Evolutionary conservation across 257 asterid species (phyloP).

Genomic region (Rauvolfia tetraphylla): DNA sequence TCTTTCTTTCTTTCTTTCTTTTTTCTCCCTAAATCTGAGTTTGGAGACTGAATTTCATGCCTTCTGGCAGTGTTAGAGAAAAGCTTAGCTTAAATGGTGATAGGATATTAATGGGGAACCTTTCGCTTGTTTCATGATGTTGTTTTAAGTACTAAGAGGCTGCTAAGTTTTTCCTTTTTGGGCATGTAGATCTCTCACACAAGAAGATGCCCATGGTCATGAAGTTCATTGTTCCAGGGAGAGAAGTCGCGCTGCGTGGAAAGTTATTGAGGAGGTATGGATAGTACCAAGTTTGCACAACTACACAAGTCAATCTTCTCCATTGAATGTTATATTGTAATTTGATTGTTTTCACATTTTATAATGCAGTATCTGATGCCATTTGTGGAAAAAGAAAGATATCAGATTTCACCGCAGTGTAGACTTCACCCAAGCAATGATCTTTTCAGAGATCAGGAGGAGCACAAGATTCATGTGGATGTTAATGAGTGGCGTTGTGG

Average conservation of each 20-base stretch:
- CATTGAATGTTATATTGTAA: neutral
- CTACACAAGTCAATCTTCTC: neutral
- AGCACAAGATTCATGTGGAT: slow-evolving; percentile 77
- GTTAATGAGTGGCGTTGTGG: slow-evolving; percentile 89
- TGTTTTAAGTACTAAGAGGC: neutral
- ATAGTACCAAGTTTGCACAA: neutral
- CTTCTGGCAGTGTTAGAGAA: neutral
- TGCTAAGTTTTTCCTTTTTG: slow-evolving; percentile 11
- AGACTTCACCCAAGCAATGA: slow-evolving; percentile 79
- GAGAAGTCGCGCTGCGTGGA: slow-evolving; percentile 91
- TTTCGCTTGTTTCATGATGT: neutral
- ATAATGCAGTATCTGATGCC: slow-evolving; percentile 74
- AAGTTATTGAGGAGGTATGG: slow-evolving; percentile 67
- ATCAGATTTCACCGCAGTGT: slow-evolving; percentile 60
- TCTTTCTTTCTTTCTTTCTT: no score
- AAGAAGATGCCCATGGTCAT: slow-evolving; percentile 34
- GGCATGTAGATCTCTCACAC: slow-evolving; percentile 41
- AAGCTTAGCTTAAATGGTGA: neutral
- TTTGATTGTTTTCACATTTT: slow-evolving; percentile 14
- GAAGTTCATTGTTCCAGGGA: slow-evolving; percentile 96
- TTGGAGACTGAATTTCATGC: neutral
- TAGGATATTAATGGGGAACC: neutral
- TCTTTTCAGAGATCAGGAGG: slow-evolving; percentile 87
- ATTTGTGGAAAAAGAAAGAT: slow-evolving; percentile 62
- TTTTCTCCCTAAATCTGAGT: no score